Evolutionary conservation across 129 eudicot genomes (phyloP).

Genomic region (Saussurea involucrata): DNA sequence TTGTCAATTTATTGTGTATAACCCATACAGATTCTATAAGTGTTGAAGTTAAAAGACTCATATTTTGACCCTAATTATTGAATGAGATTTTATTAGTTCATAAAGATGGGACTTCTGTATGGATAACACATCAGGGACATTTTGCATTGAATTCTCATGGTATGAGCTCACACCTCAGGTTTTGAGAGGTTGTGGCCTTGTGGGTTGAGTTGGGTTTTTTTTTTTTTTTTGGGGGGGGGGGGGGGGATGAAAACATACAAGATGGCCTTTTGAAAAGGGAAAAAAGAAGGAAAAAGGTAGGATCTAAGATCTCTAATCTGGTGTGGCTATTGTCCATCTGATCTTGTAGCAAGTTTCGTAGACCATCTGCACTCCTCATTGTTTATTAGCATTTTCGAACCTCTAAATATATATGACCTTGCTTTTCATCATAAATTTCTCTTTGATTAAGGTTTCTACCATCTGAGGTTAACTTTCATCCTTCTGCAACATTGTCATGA

Average conservation of each 20-base stretch:
- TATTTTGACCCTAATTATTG: background rate
- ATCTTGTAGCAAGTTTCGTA: background rate
- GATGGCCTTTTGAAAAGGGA: background rate
- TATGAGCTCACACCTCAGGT: background rate
- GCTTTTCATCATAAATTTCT: background rate
- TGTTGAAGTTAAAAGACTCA: slow-evolving; percentile 6
- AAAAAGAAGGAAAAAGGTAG: background rate
- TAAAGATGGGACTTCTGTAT: background rate
- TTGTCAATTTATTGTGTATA: background rate
- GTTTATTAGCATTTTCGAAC: background rate
- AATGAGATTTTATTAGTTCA: background rate
- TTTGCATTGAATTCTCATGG: background rate
- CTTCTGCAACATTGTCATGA: background rate
- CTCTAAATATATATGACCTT: background rate
- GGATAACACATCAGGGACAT: too few relatives aligned
- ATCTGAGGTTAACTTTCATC: background rate
- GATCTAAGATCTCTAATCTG: background rate
- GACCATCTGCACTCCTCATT: background rate
- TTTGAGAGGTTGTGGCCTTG: slow-evolving; percentile 3
- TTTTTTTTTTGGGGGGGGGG: too few relatives aligned
- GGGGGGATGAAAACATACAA: background rate
- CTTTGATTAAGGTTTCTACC: background rate
- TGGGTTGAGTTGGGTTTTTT: background rate
- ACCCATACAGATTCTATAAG: background rate
- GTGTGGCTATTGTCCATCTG: background rate